Percentiles rank a stretch among this genome's conserved stretches.
Conservation (phyloP, 331 rosid genomes). For the Arachis monticola region DNA sequence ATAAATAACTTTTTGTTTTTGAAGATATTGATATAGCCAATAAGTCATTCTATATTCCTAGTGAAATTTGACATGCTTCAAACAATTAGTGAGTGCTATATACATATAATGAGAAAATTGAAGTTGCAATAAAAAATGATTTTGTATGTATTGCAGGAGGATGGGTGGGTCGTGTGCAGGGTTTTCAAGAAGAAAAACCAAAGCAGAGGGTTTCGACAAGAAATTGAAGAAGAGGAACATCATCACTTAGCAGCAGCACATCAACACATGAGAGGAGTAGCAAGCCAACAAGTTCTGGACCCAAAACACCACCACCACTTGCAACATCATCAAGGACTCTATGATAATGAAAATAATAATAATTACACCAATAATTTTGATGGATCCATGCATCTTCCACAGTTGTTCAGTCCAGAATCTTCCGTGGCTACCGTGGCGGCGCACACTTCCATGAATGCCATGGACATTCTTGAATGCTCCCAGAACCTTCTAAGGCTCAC, state of each 20-base stretch:
- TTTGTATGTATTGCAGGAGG: slow-evolving; percentile 59
- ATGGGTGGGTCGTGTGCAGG: slow-evolving; percentile 98
- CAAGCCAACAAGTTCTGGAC: slow-evolving; percentile 38
- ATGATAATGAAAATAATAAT: slow-evolving; percentile 21
- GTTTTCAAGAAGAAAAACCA: slow-evolving; percentile 88
- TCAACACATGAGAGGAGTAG: slow-evolving; percentile 44
- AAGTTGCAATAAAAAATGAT: no score
- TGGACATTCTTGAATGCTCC: slow-evolving; percentile 67
- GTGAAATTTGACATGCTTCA: neutral
- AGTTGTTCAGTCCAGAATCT: slow-evolving; percentile 81
- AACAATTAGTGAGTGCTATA: no score
- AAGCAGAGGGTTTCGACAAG: slow-evolving; percentile 62
- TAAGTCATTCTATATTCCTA: neutral
- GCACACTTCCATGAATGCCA: slow-evolving; percentile 55
- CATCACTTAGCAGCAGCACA: neutral
- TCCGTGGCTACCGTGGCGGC: slow-evolving; percentile 35
- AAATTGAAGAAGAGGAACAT: slow-evolving; percentile 55
- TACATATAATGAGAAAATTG: no score
- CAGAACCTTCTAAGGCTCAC: slow-evolving; percentile 71
- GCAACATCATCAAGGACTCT: slow-evolving; percentile 37
- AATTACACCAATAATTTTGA: slow-evolving; percentile 50
- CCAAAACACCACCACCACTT: slow-evolving; percentile 62
- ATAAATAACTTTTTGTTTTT: no score
- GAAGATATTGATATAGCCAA: no score
- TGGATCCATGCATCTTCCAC: slow-evolving; percentile 85